phyloP scores from a whole-genome alignment of 441 rosid genomes.

The Populus tomentosa region DNA sequence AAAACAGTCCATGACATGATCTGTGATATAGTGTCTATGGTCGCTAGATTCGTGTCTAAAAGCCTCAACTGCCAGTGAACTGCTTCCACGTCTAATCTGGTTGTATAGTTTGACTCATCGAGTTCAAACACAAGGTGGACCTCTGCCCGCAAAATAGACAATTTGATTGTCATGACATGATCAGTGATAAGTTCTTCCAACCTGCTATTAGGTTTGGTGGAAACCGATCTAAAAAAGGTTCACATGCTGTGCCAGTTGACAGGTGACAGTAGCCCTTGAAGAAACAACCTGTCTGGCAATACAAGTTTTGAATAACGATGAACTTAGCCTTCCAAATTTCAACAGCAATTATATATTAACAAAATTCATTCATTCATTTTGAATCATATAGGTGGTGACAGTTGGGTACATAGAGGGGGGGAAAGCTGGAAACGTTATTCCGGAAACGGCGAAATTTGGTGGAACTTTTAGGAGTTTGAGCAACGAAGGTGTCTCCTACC shows the following conservation, averaged over 20 bases:
- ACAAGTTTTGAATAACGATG: not conserved
- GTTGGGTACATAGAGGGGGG: conserved; percentile 63
- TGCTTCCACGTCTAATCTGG: no score
- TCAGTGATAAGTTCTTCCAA: no score
- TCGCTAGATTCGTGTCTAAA: not conserved
- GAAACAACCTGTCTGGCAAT: not conserved
- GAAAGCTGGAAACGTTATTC: conserved; percentile 49
- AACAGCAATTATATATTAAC: no score
- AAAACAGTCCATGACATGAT: not conserved
- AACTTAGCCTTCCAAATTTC: not conserved
- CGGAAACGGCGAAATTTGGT: conserved; percentile 40
- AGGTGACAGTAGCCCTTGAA: no score
- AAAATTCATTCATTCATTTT: not conserved
- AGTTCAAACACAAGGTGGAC: no score
- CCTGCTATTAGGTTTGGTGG: no score
- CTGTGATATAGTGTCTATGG: not conserved
- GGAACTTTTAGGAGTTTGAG: conserved; percentile 62
- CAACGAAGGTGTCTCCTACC: conserved; percentile 36
- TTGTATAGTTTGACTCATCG: no score
- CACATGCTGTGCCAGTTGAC: no score
- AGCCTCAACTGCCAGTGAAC: no score
- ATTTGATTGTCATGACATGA: no score
- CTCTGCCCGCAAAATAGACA: no score
- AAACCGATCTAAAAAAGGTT: no score
- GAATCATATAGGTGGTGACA: conserved; percentile 42